Evolutionary conservation across 768 basidiomycete genomes (phyloP).

Genomic region (Leccinum uliginosum): DNA sequence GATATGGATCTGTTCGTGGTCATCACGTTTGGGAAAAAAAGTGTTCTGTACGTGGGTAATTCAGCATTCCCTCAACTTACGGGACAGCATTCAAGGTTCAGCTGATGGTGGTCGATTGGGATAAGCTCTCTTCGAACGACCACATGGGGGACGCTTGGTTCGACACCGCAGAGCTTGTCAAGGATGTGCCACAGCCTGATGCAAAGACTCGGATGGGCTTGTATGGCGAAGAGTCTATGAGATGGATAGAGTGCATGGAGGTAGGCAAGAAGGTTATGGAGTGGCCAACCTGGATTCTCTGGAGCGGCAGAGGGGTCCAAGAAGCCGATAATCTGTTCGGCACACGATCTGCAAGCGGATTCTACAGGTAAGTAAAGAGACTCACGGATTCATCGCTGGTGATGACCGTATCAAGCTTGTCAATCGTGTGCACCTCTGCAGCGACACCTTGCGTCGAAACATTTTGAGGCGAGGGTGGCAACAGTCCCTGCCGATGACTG

Average conservation of each 20-base stretch:
- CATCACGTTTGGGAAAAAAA: conserved; percentile 93
- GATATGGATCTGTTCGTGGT: conserved; percentile 99
- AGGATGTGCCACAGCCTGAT: conserved; percentile 61
- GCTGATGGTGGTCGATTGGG: conserved; percentile 92
- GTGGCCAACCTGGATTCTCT: conserved; percentile 82
- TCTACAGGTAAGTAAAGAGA: background rate
- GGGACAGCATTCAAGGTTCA: conserved; percentile 77
- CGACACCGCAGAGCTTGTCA: conserved; percentile 66
- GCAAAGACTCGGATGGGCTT: conserved; percentile 50
- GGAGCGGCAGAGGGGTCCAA: conserved; percentile 81
- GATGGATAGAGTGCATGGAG: conserved; percentile 58
- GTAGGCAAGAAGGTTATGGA: conserved; percentile 87
- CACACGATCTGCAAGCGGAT: conserved; percentile 19
- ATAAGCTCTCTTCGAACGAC: conserved; percentile 88
- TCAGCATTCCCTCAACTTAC: conserved; percentile 76
- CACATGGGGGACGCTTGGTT: conserved; percentile 77
- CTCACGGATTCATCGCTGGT: conserved; percentile 41
- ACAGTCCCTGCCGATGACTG: no score
- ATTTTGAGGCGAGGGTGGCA: no score
- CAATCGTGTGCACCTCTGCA: conserved; percentile 49
- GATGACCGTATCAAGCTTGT: conserved; percentile 59
- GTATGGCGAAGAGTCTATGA: conserved; percentile 37
- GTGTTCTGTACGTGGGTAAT: conserved; percentile 91
- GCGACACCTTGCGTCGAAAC: no score
- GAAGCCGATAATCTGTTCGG: conserved; percentile 52